Evolutionary conservation across 305 asterid species (phyloP).

Genomic region (Fraxinus sp.): DNA sequence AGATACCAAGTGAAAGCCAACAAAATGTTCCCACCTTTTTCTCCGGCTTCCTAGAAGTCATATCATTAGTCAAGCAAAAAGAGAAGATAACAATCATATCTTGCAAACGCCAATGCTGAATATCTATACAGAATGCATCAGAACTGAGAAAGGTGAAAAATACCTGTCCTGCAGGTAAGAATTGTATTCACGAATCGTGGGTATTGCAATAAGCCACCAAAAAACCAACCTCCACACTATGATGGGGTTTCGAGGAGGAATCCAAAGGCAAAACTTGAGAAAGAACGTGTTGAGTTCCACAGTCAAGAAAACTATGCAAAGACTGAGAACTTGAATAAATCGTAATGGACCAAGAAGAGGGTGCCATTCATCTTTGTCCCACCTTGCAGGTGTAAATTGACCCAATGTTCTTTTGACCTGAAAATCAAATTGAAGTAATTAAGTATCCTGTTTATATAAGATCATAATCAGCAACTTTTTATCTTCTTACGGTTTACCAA

Average conservation of each 20-base stretch:
- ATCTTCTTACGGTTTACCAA: background rate
- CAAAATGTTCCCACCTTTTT: constrained; percentile 90
- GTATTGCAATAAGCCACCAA: constrained; percentile 97
- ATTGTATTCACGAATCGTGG: constrained; percentile 93
- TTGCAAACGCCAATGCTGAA: background rate
- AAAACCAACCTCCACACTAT: constrained; percentile 72
- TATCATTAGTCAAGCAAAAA: constrained; percentile 3
- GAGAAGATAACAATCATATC: constrained; percentile 2
- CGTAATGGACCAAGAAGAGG: constrained; percentile 96
- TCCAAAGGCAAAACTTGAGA: constrained; percentile 94
- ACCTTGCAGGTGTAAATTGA: constrained; percentile 91
- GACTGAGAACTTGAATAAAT: constrained; percentile 82
- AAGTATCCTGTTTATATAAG: background rate
- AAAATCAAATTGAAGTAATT: constrained; percentile 12
- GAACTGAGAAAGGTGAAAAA: constrained; percentile 3
- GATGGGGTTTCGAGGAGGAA: constrained; percentile 91
- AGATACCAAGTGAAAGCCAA: constrained; percentile 90
- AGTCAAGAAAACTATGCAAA: constrained; percentile 77
- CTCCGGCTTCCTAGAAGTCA: constrained; percentile 52
- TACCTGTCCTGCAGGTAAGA: constrained; percentile 94
- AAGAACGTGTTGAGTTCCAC: constrained; percentile 95
- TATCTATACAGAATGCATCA: background rate
- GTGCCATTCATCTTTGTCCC: constrained; percentile 99
- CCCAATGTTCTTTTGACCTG: constrained; percentile 91
- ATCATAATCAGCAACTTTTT: background rate